These are phyloP conservation scores for Solanum peruvianum DNA, from an alignment of 257 asterid genomes.

Conservation along the genomic window DNA sequence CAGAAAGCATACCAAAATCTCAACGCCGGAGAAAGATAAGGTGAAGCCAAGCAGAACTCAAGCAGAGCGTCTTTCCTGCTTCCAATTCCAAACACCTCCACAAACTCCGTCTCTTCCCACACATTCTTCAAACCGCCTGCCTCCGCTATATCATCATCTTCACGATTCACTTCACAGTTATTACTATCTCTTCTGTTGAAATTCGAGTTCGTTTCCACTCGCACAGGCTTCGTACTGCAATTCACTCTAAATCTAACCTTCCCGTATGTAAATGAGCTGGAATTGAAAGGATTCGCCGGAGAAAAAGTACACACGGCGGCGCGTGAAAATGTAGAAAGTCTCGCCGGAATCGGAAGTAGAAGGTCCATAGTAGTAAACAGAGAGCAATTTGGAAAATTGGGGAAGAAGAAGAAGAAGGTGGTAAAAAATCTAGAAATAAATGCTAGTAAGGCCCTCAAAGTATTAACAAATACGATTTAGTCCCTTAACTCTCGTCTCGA, in stretches of 20 bases:
- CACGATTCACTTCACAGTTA: background rate
- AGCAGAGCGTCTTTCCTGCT: slow-evolving; percentile 70
- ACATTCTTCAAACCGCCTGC: background rate
- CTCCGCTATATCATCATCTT: background rate
- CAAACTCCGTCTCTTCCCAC: slow-evolving; percentile 30
- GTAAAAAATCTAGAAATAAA: background rate
- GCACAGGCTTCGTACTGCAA: background rate
- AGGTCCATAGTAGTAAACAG: background rate
- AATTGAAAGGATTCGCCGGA: background rate
- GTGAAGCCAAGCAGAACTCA: slow-evolving; percentile 65
- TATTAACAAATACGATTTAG: background rate
- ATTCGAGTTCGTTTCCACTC: background rate
- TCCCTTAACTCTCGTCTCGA: background rate
- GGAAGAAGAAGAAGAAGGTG: background rate
- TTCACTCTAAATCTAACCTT: background rate
- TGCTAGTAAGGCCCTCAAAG: background rate
- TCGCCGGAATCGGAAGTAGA: background rate
- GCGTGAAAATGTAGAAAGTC: background rate
- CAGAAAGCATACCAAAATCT: slow-evolving; percentile 53
- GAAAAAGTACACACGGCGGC: background rate
- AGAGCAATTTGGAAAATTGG: background rate
- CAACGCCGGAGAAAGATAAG: slow-evolving; percentile 49
- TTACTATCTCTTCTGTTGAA: background rate
- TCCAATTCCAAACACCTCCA: slow-evolving; percentile 72
- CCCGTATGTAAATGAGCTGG: background rate